These are phyloP conservation scores for Asterionellopsis glacialis DNA, from an alignment of 108 stramenopile species.

Conservation along the genomic window DNA sequence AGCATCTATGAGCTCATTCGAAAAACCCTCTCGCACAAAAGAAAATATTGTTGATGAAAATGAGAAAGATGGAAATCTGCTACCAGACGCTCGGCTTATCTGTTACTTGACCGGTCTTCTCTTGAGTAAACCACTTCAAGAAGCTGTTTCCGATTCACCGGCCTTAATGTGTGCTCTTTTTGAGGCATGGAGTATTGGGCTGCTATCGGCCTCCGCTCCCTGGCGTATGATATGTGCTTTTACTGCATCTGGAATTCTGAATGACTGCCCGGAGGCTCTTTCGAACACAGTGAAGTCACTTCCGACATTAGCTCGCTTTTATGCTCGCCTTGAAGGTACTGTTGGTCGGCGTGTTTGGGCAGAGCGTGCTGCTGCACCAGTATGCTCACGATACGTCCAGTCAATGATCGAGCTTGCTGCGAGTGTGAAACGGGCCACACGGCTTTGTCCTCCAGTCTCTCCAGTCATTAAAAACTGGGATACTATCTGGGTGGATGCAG, in stretches of 20 bases:
- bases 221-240: conserved; percentile 81
- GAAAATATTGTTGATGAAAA: conserved; percentile 6
- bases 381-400: conserved; percentile 81
- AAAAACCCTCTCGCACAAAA: neutral
- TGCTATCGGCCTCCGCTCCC: conserved; percentile 73
- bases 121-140: conserved; percentile 31
- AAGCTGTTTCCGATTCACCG: conserved; percentile 23
- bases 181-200: conserved; percentile 78
- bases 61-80: conserved; percentile 4
- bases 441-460: conserved; percentile 2
- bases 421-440: conserved; percentile 36
- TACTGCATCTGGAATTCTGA: conserved; percentile 66
- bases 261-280: conserved; percentile 44
- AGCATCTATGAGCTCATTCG: neutral
- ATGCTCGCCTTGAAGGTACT: conserved; percentile 53
- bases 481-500: conserved; percentile 49
- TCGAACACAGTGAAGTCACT: conserved; percentile 23
- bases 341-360: conserved; percentile 73
- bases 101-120: conserved; percentile 70
- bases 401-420: conserved; percentile 70
- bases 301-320: conserved; percentile 44
- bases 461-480: conserved; percentile 27
- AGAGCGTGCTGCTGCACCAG: conserved; percentile 76
- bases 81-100: conserved; percentile 70
- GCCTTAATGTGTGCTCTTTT: conserved; percentile 36